Evolutionary conservation across 2,329 filamentous ascomycete genomes (phyloP).

Genomic region (Epichloe baconii): DNA sequence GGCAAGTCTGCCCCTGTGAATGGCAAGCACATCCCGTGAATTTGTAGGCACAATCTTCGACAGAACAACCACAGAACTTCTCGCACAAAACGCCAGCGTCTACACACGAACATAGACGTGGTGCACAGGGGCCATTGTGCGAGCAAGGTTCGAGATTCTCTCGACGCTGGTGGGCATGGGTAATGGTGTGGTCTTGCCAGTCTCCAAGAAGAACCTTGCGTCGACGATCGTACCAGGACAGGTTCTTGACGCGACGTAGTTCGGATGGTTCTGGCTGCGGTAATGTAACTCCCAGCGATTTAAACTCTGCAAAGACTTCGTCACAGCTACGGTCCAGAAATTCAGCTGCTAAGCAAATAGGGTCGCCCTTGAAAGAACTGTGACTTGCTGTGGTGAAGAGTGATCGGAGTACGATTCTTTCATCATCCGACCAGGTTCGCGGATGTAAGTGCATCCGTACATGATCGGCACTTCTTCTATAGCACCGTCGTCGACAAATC

Average conservation of each 20-base stretch:
- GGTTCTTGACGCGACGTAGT: slow-evolving; percentile 27
- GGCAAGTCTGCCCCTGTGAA: slow-evolving; percentile 43
- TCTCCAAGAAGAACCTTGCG: slow-evolving; percentile 40
- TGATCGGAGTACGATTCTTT: slow-evolving; percentile 34
- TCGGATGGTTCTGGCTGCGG: slow-evolving; percentile 15
- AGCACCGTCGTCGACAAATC: slow-evolving; percentile 31
- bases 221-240: slow-evolving; percentile 44
- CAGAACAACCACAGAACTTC: slow-evolving; percentile 53
- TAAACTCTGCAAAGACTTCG: slow-evolving; percentile 30
- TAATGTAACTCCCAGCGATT: slow-evolving; percentile 13
- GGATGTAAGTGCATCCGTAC: slow-evolving; percentile 2
- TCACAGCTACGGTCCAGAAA: slow-evolving; percentile 39
- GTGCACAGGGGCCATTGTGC: slow-evolving; percentile 55
- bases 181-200: slow-evolving; percentile 42
- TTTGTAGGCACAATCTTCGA: slow-evolving; percentile 45
- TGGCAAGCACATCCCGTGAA: slow-evolving; percentile 57
- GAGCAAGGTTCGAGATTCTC: slow-evolving; percentile 51
- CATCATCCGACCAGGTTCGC: slow-evolving; percentile 34
- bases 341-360: slow-evolving; percentile 37
- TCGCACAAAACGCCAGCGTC: slow-evolving; percentile 53
- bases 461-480: slow-evolving; percentile 13
- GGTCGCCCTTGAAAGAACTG: slow-evolving; percentile 26
- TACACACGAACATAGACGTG: slow-evolving; percentile 49
- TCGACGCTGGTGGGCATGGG: slow-evolving; percentile 41
- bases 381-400: slow-evolving; percentile 29